Percentiles rank a stretch among this genome's conserved stretches.
These are phyloP conservation scores for Pseudopediastrum boryanum DNA, from an alignment of 139 green algal species.

Conservation along the genomic window DNA sequence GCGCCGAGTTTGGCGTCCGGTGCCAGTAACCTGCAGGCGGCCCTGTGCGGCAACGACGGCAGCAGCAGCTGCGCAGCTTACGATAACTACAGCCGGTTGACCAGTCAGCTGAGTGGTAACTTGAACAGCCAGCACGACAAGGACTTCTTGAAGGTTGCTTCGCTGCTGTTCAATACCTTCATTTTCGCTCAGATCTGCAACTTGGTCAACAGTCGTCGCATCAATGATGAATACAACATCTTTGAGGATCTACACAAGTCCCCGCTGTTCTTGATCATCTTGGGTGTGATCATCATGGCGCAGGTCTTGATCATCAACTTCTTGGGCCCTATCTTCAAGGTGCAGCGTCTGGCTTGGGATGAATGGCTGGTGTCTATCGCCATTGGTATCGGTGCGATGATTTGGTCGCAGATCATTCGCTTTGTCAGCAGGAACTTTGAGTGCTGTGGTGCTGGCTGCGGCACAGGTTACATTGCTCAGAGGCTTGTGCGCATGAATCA, in stretches of 20 bases:
- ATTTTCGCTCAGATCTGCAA: slow-evolving; percentile 92
- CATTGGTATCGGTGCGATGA: slow-evolving; percentile 13
- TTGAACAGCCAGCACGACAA: slow-evolving; percentile 21
- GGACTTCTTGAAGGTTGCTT: slow-evolving; percentile 35
- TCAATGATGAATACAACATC: slow-evolving; percentile 89
- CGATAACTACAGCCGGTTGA: not conserved
- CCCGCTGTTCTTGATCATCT: slow-evolving; percentile 25
- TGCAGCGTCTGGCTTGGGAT: slow-evolving; percentile 17
- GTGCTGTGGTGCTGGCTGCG: not conserved
- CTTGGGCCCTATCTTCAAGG: slow-evolving; percentile 30
- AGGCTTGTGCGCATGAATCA: slow-evolving; percentile 19
- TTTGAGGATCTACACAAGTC: slow-evolving; percentile 60
- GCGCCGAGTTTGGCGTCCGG: not conserved
- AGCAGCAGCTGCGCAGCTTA: not conserved
- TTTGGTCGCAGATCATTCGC: slow-evolving; percentile 16
- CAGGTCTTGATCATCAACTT: slow-evolving; percentile 38
- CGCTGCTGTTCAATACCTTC: slow-evolving; percentile 68
- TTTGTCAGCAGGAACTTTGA: slow-evolving; percentile 8
- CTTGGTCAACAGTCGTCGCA: slow-evolving; percentile 86
- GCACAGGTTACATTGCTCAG: not conserved
- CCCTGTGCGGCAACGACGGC: no score
- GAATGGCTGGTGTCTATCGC: slow-evolving; percentile 26
- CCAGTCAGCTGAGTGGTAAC: not conserved
- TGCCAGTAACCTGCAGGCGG: not conserved
- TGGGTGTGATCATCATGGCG: slow-evolving; percentile 21